phyloP scores from a whole-genome alignment of 2,329 filamentous ascomycete species.

The Cladosporium colombiae region DNA sequence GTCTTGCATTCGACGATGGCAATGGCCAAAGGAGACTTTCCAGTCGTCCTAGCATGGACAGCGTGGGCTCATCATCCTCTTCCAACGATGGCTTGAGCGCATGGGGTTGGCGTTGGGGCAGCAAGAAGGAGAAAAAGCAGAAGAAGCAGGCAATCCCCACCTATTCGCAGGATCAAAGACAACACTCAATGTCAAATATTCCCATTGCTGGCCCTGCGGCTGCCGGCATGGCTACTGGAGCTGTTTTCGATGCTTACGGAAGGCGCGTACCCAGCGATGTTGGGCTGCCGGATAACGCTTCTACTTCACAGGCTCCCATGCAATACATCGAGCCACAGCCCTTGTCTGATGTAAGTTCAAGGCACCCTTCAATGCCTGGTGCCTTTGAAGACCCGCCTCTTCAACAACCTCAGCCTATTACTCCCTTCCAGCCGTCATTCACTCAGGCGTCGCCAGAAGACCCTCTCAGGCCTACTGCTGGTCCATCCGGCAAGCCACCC shows the following conservation, averaged over 20 bases:
- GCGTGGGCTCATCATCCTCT: slow-evolving; percentile 51
- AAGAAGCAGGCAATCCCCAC: slow-evolving; percentile 29
- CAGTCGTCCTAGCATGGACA: slow-evolving; percentile 51
- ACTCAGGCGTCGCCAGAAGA: slow-evolving; percentile 26
- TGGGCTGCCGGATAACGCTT: slow-evolving; percentile 31
- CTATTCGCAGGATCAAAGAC: slow-evolving; percentile 21
- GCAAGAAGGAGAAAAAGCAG: slow-evolving; percentile 48
- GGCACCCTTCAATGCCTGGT: slow-evolving; percentile 34
- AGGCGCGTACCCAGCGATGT: slow-evolving; percentile 22
- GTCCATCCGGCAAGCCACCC: slow-evolving; percentile 41
- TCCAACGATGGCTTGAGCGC: slow-evolving; percentile 49
- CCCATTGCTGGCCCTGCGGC: slow-evolving; percentile 9
- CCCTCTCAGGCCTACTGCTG: not conserved
- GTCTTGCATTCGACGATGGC: slow-evolving; percentile 61
- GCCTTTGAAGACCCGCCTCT: slow-evolving; percentile 60
- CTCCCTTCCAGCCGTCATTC: slow-evolving; percentile 56
- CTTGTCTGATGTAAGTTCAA: slow-evolving; percentile 63
- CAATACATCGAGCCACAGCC: slow-evolving; percentile 68
- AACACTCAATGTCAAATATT: slow-evolving; percentile 16
- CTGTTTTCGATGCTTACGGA: slow-evolving; percentile 47
- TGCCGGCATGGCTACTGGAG: slow-evolving; percentile 42
- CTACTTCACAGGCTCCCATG: slow-evolving; percentile 59
- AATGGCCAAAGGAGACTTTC: slow-evolving; percentile 36
- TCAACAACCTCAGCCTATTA: slow-evolving; percentile 81
- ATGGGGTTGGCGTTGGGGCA: slow-evolving; percentile 64